Evolutionary conservation across 495 filamentous ascomycete genomes (phyloP).

Genomic region (Aspergillus affinis): DNA sequence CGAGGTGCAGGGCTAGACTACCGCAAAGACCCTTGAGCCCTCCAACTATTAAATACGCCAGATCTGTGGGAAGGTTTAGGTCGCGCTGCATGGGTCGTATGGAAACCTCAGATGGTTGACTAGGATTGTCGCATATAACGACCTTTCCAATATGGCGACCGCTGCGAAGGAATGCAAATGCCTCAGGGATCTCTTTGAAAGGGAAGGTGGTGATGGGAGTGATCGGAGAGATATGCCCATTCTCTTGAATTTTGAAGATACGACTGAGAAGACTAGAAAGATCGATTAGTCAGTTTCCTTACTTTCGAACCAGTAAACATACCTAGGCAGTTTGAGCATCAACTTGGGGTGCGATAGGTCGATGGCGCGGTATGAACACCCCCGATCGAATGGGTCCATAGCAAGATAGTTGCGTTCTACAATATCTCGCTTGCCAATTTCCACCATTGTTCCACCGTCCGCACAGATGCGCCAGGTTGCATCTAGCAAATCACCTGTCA

Average conservation of each 20-base stretch:
- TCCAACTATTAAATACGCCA: slow-evolving; percentile 11
- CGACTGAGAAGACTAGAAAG: slow-evolving; percentile 6
- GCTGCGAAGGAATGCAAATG: slow-evolving; percentile 34
- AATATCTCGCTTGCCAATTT: slow-evolving; percentile 36
- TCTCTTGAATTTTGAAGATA: slow-evolving; percentile 4
- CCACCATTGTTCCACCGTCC: slow-evolving; percentile 30
- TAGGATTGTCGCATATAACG: slow-evolving; percentile 26
- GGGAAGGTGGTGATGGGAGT: slow-evolving; percentile 23
- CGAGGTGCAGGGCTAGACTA: slow-evolving; percentile 4
- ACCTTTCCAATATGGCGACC: slow-evolving; percentile 49
- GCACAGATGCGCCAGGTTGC: slow-evolving; percentile 32
- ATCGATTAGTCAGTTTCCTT: not conserved
- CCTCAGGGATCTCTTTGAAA: slow-evolving; percentile 18
- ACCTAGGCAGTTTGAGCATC: not conserved
- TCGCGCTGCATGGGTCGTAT: not conserved
- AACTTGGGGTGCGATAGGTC: slow-evolving; percentile 14
- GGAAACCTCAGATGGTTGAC: not conserved
- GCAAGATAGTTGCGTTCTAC: slow-evolving; percentile 25
- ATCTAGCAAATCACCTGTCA: slow-evolving; percentile 33
- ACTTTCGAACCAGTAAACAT: not conserved
- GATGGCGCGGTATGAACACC: slow-evolving; percentile 24
- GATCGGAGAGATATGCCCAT: slow-evolving; percentile 38
- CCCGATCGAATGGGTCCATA: slow-evolving; percentile 38
- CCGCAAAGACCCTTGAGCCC: slow-evolving; percentile 10
- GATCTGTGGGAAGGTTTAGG: not conserved